Conservation (phyloP, 2,329 filamentous ascomycete genomes). For the Penicillium brasilianum region DNA sequence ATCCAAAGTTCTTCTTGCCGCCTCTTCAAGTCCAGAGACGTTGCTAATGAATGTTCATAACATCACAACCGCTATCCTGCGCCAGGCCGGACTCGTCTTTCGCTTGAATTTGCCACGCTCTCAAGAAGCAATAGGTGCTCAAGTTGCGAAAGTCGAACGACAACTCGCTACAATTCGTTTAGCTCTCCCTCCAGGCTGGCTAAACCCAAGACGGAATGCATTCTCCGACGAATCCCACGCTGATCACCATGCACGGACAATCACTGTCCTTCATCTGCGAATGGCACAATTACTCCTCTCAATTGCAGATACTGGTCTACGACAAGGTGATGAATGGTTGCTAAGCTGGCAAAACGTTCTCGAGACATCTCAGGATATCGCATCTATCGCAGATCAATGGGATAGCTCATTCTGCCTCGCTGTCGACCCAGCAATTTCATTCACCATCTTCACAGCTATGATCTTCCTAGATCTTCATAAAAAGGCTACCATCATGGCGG, state of each 20-base stretch:
- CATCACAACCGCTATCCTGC: conserved; percentile 8
- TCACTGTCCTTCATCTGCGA: conserved; percentile 13
- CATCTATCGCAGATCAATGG: conserved; percentile 39
- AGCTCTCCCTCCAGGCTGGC: conserved; percentile 38
- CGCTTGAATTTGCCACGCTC: conserved; percentile 4
- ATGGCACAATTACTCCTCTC: conserved; percentile 13
- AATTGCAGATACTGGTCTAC: conserved; percentile 25
- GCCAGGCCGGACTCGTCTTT: conserved; percentile 3
- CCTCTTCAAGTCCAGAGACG: conserved; percentile 7
- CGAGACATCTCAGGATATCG: conserved; percentile 40
- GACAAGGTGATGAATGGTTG: conserved; percentile 34
- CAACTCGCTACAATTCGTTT: conserved; percentile 21
- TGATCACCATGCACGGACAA: conserved; percentile 30
- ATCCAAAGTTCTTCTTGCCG: background rate
- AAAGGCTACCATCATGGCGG: background rate
- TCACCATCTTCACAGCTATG: conserved; percentile 39
- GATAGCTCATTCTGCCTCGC: conserved; percentile 36
- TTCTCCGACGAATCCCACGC: conserved; percentile 33
- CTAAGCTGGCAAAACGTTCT: conserved; percentile 37
- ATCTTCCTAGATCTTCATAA: conserved; percentile 38
- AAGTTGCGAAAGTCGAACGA: conserved; percentile 4
- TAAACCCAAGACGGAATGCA: conserved; percentile 39
- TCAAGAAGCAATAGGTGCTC: background rate
- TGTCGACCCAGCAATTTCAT: conserved; percentile 44
- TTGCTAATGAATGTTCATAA: conserved; percentile 6